phyloP scores from a whole-genome alignment of 2,329 filamentous ascomycete genomes.

The Acrocalymma vagum region DNA sequence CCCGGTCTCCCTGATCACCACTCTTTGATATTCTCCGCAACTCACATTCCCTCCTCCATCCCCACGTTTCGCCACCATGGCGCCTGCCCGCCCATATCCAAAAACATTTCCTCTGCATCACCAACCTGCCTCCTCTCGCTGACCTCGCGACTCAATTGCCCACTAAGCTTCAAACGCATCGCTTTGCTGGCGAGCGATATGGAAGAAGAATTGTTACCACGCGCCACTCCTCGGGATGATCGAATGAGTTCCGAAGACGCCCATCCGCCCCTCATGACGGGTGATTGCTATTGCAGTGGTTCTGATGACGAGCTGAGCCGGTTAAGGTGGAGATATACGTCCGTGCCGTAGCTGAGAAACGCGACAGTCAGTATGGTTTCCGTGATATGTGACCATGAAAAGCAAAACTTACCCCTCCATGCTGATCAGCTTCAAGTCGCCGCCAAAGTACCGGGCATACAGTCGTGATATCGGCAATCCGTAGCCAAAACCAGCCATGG shows the following conservation, averaged over 20 bases:
- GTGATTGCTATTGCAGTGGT: conserved; percentile 90
- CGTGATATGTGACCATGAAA: conserved; percentile 29
- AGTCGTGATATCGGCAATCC: conserved; percentile 92
- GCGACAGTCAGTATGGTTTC: no score
- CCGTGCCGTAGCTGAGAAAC: conserved; percentile 89
- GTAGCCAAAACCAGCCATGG: conserved; percentile 99
- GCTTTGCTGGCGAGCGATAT: conserved; percentile 57
- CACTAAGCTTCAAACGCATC: conserved; percentile 75
- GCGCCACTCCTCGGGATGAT: conserved; percentile 67
- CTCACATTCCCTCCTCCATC: conserved; percentile 58
- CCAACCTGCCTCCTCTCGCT: conserved; percentile 90
- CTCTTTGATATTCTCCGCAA: not conserved
- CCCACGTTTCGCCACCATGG: conserved; percentile 60
- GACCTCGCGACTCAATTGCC: conserved; percentile 66
- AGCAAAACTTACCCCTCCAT: conserved; percentile 87
- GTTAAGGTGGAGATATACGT: conserved; percentile 98
- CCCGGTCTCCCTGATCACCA: not conserved
- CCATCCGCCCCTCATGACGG: conserved; percentile 83
- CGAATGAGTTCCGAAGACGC: conserved; percentile 44
- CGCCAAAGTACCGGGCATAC: conserved; percentile 96
- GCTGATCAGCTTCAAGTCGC: conserved; percentile 95
- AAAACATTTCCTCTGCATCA: conserved; percentile 80
- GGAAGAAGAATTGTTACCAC: conserved; percentile 23
- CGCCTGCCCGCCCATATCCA: conserved; percentile 40
- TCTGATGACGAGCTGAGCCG: conserved; percentile 94